These are phyloP conservation scores for Tulasnella sp. DNA, from an alignment of 768 basidiomycete genomes.

Conservation along the genomic window DNA sequence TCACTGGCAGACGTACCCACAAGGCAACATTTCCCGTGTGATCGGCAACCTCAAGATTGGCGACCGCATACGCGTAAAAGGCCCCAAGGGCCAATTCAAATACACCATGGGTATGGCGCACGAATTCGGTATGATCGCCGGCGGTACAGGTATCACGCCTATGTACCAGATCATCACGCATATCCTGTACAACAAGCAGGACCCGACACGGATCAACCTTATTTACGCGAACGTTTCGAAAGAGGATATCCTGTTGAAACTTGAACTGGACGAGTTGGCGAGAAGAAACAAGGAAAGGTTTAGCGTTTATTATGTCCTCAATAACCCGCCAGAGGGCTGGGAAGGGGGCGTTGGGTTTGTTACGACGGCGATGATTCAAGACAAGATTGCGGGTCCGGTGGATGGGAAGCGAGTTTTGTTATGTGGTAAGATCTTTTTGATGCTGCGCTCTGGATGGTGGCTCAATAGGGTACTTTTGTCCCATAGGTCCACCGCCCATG, in stretches of 20 bases:
- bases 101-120: constrained; percentile 62
- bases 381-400: constrained; percentile 54
- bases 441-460: not conserved
- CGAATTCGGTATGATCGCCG: constrained; percentile 92
- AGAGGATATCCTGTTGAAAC: constrained; percentile 84
- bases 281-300: constrained; percentile 52
- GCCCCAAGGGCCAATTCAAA: constrained; percentile 90
- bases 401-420: constrained; percentile 73
- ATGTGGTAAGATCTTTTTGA: constrained; percentile 44
- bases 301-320: constrained; percentile 80
- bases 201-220: constrained; percentile 69
- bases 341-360: constrained; percentile 86
- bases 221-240: constrained; percentile 94
- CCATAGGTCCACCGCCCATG: constrained; percentile 60
- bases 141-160: constrained; percentile 96
- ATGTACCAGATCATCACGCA: constrained; percentile 98
- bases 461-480: not conserved
- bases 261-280: constrained; percentile 72
- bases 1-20: constrained; percentile 68
- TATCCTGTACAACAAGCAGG: constrained; percentile 62
- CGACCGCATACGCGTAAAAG: constrained; percentile 80
- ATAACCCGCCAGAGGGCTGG: constrained; percentile 86
- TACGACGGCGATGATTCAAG: constrained; percentile 78
- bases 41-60: constrained; percentile 73
- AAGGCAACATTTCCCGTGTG: constrained; percentile 90